These are phyloP conservation scores for Polyporus arcularius DNA, from an alignment of 768 basidiomycete genomes.

Conservation along the genomic window DNA sequence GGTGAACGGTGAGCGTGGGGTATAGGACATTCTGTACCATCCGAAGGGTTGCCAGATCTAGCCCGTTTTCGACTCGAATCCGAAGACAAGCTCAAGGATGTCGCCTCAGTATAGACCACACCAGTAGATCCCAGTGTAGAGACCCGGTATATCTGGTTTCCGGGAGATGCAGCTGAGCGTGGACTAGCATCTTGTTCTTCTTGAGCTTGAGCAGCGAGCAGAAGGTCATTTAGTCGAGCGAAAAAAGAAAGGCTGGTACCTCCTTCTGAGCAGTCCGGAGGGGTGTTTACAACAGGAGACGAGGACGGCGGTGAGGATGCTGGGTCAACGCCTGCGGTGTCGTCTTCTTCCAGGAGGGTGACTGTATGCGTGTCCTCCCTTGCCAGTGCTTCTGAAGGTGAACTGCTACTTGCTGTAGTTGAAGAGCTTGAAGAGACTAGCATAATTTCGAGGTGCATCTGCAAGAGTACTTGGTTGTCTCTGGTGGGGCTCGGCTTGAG, in stretches of 20 bases:
- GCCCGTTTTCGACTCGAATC: no score
- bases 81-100: background rate
- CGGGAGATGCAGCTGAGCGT: background rate
- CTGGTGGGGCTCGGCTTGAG: no score
- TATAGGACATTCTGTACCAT: background rate
- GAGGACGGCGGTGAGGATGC: constrained; percentile 17
- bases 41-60: background rate
- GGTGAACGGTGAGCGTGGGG: background rate
- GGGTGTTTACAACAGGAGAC: constrained; percentile 12
- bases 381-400: no score
- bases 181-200: background rate
- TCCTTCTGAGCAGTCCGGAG: background rate
- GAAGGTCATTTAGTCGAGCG: background rate
- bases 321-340: background rate
- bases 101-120: no score
- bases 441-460: no score
- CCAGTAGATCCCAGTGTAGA: no score
- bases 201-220: background rate
- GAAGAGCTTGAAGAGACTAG: no score
- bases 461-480: no score
- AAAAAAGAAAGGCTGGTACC: background rate
- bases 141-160: no score
- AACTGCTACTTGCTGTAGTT: no score
- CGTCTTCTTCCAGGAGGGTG: background rate
- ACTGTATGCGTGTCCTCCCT: background rate